Base-by-base conservation (phyloP, 306 rosid genomes). In the Cicer judaicum region DNA sequence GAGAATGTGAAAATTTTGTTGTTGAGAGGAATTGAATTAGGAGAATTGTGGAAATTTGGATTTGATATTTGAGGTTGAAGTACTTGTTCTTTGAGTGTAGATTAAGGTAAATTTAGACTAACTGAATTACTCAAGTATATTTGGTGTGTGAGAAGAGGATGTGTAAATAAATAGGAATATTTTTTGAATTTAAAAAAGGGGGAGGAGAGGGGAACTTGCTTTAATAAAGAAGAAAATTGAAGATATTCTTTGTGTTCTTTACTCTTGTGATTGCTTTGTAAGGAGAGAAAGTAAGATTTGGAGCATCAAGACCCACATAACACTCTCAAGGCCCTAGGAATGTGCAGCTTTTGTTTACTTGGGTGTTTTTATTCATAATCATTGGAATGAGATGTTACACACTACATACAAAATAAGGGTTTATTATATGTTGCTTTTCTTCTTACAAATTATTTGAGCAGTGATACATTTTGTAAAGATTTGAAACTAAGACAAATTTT, bases 281-380 rank as follows among this genome's bases (percentile, higher is more conserved):
- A 69, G 86, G 48, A 81, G 92, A 82, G 93, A 89, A 88, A 92
- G 97, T 72, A 77, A 72, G 80, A 90, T 85, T 85, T 92, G 88
- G 75, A 72, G 79, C 76, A 82, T 80, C 74, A 68, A 41, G 53
- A 56, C 36, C 36, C 80, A 70, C 16, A 56, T 18, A 67, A 68
- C 72, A 81, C 64, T 78, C 81, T 53, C 84, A 47, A 69, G 87
- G 81, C 79, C 73, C 83, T 75, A 75, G 70, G 81, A 77, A 76
- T 79, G 59, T 80, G 85, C 83, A 76, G 88, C 89, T 80, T 78
- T 87, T 82, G 82, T 80, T 82, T 75, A 74, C 72, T 50, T 12
- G 46, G 15, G 66, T 29, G 56, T 52, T 84, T 65, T 72, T 84
- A 64, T 64, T 78, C 13, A 63, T 68, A 72, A 81, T 76, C 74